A percentile compares a stretch with the other conserved stretches of the same genome.
Conservation (phyloP, 2,329 filamentous ascomycete species). For the Ophiostoma montium region DNA sequence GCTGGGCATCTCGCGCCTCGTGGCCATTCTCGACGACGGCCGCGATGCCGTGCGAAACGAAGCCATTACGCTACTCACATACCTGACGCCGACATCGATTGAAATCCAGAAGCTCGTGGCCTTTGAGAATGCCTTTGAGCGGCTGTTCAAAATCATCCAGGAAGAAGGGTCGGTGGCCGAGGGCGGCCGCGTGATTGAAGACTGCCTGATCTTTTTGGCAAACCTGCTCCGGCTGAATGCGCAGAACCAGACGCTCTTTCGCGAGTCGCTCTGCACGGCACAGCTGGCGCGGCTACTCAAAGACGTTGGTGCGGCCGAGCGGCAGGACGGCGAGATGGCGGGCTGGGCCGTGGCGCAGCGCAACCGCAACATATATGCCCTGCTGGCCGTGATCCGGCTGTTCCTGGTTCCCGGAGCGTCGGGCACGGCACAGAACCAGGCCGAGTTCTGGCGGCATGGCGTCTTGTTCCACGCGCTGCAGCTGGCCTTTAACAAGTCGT, state of each 20-base stretch:
- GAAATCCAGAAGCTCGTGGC: constrained; percentile 93
- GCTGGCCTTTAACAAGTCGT: constrained; percentile 61
- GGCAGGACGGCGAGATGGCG: constrained; percentile 43
- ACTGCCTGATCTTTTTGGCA: constrained; percentile 79
- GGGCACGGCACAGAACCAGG: constrained; percentile 71
- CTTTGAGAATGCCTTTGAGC: constrained; percentile 87
- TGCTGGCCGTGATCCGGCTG: constrained; percentile 72
- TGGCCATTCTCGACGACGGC: constrained; percentile 68
- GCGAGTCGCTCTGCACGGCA: constrained; percentile 72
- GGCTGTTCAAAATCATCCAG: constrained; percentile 68
- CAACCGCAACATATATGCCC: constrained; percentile 83
- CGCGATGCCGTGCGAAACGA: constrained; percentile 83
- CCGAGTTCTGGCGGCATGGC: constrained; percentile 70
- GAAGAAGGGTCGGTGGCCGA: constrained; percentile 68
- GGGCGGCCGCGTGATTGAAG: constrained; percentile 78
- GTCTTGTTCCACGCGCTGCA: constrained; percentile 67
- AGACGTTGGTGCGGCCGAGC: constrained; percentile 22
- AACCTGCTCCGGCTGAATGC: constrained; percentile 78
- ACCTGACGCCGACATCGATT: constrained; percentile 70
- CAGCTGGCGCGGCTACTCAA: constrained; percentile 57
- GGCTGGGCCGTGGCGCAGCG: constrained; percentile 64
- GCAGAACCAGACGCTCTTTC: constrained; percentile 87
- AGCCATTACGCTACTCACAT: constrained; percentile 72
- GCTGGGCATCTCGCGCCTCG: constrained; percentile 73
- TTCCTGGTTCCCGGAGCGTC: constrained; percentile 72